phyloP scores from a whole-genome alignment of 179 eudicot species.

The Nepenthes alata region DNA sequence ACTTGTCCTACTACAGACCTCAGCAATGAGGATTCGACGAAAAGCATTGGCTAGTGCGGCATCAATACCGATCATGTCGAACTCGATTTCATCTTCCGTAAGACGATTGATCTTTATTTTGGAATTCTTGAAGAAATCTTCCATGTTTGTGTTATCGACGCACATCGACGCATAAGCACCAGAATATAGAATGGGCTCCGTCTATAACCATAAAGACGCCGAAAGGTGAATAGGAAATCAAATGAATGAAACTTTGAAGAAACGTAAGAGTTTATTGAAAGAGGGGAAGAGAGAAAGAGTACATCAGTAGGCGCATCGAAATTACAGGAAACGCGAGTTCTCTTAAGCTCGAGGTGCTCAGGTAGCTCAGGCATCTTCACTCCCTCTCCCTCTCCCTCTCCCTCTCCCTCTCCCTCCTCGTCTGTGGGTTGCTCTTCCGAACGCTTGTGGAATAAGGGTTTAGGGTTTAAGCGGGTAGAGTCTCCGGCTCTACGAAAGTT shows the following conservation, averaged over 20 bases:
- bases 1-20: conserved; percentile 24
- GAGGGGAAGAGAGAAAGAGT: neutral
- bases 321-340: conserved; percentile 70
- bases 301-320: conserved; percentile 68
- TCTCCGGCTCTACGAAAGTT: too few relatives aligned
- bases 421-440: too few relatives aligned
- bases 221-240: neutral
- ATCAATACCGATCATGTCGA: conserved; percentile 85
- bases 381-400: neutral
- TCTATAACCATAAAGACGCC: conserved; percentile 26
- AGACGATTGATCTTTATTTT: conserved; percentile 48
- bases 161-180: conserved; percentile 76
- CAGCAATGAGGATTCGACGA: conserved; percentile 75
- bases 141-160: conserved; percentile 61
- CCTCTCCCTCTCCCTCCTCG: too few relatives aligned
- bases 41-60: conserved; percentile 86
- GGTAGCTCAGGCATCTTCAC: conserved; percentile 46
- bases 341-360: conserved; percentile 57
- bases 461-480: too few relatives aligned
- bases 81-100: conserved; percentile 60
- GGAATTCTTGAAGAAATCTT: conserved; percentile 51
- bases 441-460: too few relatives aligned
- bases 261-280: neutral
- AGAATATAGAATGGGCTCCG: conserved; percentile 54
- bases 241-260: neutral